Evolutionary conservation across 495 filamentous ascomycete genomes (phyloP), one percentile per base, ranked within the genome.

Genomic region (Astrocystis sublimbata): DNA sequence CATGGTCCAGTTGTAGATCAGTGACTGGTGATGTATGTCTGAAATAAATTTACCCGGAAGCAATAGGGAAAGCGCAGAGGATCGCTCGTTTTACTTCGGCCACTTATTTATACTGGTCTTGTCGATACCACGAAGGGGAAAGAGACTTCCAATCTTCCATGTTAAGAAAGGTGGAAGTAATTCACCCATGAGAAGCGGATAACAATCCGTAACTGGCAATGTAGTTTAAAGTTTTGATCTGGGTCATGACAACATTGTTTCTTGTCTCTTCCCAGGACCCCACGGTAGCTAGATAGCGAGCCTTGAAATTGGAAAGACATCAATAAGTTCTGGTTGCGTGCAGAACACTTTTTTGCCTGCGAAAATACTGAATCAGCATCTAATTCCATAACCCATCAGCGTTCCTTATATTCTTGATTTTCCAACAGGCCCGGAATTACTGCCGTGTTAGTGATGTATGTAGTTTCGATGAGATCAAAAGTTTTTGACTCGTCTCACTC

Each of bases 1-100:
- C 68, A 86, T 89, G 62, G 86, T 91, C 13, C 96, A 98, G 79
- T 76, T 98, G 51, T 98, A 72, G 80, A 58, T 24, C 12, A 12
- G 6, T 5, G 2, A 2, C 28, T 43, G n/a, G n/a, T 26, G 24
- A 9, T 30, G 15, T 5, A 15, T 8, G 9, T 12, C 28, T 19
- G 38, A 13, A 0, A 9, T 6, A 23, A 30, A 47, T 31, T 21
- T 33, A 46, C 8, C n/a, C 7, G 54, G 40, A 2, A 28, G 33
- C 10, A 10, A 21, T 7, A 31, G 1, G 2, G 2, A 13, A 31
- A 41, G 21, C 28, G 33, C 19, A 10, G 17, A n/a, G 2, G 17
- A 28, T 6, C 35, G 33, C 33, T 30, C 13, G 19, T 31, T n/a
- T n/a, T 49, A 5, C 45, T 49, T 8, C 1, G 26, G 12, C 13